Base-by-base conservation (phyloP, 2,329 filamentous ascomycete species). In the Ophiostoma pallidulum region DNA sequence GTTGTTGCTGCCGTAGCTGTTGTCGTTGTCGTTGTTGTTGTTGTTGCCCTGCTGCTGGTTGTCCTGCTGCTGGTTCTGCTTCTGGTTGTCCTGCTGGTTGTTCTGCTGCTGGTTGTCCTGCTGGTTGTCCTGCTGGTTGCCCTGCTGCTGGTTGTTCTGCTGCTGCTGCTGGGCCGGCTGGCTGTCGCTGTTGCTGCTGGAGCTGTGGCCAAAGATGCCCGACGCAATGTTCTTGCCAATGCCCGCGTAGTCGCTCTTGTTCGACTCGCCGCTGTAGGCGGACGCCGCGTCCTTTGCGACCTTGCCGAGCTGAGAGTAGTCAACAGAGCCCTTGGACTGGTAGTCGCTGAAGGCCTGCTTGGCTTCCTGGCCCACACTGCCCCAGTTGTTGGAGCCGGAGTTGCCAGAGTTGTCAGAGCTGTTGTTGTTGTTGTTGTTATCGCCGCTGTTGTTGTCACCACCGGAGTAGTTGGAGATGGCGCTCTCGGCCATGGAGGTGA, bases 231-330 rank as follows among this genome's bases (percentile, higher is more conserved):
- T 50, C 33, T 51, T 50, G 49, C 49, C 42, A 29, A 47, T 50
- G 36, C 50, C 47, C 19, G 38, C 45, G 28, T 47, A 32, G 35
- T 51, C 45, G 18, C 22, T 32, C 47, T 55, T 49, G 44, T 50
- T 51, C 43, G 41, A 24, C 22, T 49, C 46, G 8, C 24, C 16
- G 29, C 43, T 31, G 55, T 57, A 57, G 8, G 54, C 57, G 9
- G 53, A 53, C 41, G 64, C 61, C 26, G 65, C 62, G 45, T 60
- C 58, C 53, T 62, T 59, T 33, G 63, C 64, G 1, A 66, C 52
- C 41, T 52, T 47, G 41, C 56, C 58, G 19, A 65, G 55, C 48
- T 61, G 58, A 37, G 47, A 49, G 51, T 56, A 61, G 47, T 66
- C 62, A 45, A 62, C 56, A 18, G 41, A 57, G 18, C 61, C 62